These are phyloP conservation scores for Penicillium sp. DNA, from an alignment of 2,329 filamentous ascomycete genomes.

Conservation along the genomic window DNA sequence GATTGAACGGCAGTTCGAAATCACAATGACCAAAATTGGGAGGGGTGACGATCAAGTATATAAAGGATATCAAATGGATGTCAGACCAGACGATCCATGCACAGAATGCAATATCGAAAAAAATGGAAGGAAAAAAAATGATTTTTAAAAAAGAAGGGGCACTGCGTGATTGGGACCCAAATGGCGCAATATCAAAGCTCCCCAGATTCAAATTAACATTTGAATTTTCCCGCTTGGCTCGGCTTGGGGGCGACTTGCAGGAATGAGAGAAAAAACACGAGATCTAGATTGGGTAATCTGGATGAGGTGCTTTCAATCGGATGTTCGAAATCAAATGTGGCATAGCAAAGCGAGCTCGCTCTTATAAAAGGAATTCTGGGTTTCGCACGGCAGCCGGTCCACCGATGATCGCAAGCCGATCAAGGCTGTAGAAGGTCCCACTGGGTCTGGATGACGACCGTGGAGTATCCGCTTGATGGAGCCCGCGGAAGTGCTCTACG, in stretches of 20 bases:
- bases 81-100: slow-evolving; percentile 15
- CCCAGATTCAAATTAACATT: slow-evolving; percentile 17
- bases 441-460: slow-evolving; percentile 31
- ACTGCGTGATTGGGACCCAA: slow-evolving; percentile 23
- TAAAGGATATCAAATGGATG: slow-evolving; percentile 17
- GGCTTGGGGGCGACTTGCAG: background rate
- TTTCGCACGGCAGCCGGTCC: slow-evolving; percentile 15
- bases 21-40: slow-evolving; percentile 8
- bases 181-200: slow-evolving; percentile 31
- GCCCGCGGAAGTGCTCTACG: background rate
- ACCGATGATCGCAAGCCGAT: slow-evolving; percentile 27
- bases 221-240: slow-evolving; percentile 10
- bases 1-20: background rate
- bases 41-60: slow-evolving; percentile 19
- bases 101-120: slow-evolving; percentile 11
- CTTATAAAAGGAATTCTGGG: slow-evolving; percentile 2
- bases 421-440: slow-evolving; percentile 15
- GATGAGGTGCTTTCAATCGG: background rate
- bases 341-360: slow-evolving; percentile 2
- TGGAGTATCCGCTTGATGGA: slow-evolving; percentile 1
- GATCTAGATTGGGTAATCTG: slow-evolving; percentile 1
- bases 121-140: slow-evolving; percentile 10
- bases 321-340: background rate
- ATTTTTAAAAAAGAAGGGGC: slow-evolving; percentile 9
- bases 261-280: slow-evolving; percentile 6